These are phyloP conservation scores for Taxillus chinensis DNA, from an alignment of 164 flowering plant species.

Conservation along the genomic window DNA sequence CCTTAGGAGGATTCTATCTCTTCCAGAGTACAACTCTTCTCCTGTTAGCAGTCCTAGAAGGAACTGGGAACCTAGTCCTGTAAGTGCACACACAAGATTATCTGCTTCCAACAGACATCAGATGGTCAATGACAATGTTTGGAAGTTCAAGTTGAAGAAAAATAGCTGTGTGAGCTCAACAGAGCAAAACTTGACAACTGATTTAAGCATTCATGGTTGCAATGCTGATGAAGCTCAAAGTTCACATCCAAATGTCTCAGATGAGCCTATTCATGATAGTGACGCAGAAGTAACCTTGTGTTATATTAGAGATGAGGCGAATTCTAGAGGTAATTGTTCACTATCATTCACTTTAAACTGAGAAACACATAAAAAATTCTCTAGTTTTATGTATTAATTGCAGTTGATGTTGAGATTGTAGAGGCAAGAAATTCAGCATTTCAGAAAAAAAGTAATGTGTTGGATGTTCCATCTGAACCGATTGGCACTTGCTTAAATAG, in stretches of 20 bases:
- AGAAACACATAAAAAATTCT: background rate
- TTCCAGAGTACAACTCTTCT: constrained; percentile 49
- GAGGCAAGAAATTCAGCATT: constrained; percentile 11
- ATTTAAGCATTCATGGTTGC: constrained; percentile 8
- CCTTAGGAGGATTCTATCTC: constrained; percentile 62
- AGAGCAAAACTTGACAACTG: constrained; percentile 11
- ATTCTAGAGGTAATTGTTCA: background rate
- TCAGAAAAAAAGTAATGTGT: constrained; percentile 14
- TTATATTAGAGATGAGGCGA: background rate
- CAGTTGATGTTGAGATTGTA: background rate
- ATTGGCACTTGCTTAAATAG: constrained; percentile 6
- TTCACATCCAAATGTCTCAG: background rate
- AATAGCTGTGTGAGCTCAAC: constrained; percentile 12
- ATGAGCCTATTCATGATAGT: background rate
- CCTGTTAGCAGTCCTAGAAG: constrained; percentile 56
- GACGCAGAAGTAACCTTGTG: background rate
- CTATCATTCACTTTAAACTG: background rate
- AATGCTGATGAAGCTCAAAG: constrained; percentile 6
- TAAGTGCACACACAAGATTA: constrained; percentile 28
- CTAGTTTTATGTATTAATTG: background rate
- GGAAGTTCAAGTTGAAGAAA: constrained; percentile 15
- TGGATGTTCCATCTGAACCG: constrained; percentile 21
- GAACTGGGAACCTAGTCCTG: constrained; percentile 21
- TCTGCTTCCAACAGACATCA: constrained; percentile 17
- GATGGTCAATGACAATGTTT: constrained; percentile 13